Percentiles rank a stretch among this genome's conserved stretches.
phyloP scores from a whole-genome alignment of 176 grass and related monocot species.

The Chloris gayana region DNA sequence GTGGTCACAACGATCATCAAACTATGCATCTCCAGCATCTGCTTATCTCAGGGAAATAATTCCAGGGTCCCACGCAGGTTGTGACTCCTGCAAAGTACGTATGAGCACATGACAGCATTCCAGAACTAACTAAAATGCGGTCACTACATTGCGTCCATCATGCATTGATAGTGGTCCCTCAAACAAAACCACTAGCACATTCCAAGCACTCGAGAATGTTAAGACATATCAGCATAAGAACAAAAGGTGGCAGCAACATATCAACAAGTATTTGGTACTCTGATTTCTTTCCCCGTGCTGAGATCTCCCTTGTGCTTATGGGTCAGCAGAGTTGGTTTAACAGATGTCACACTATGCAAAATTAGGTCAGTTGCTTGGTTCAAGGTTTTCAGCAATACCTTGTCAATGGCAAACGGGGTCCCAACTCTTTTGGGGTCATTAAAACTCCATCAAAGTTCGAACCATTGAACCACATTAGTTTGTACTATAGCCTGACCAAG shows the following conservation, averaged over 20 bases:
- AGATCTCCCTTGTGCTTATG: neutral
- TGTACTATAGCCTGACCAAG: neutral
- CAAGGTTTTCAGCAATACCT: neutral
- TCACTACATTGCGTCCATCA: neutral
- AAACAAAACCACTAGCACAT: neutral
- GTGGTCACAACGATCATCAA: neutral
- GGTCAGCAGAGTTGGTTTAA: neutral
- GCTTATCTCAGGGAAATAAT: slow-evolving; percentile 8
- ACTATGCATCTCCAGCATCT: neutral
- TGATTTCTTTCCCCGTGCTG: neutral
- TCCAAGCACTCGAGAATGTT: slow-evolving; percentile 19
- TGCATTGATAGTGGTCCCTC: slow-evolving; percentile 16
- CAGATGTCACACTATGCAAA: neutral
- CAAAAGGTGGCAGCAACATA: slow-evolving; percentile 9
- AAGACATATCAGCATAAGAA: slow-evolving; percentile 20
- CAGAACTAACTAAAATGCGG: slow-evolving; percentile 34
- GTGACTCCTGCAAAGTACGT: slow-evolving; percentile 24
- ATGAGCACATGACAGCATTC: slow-evolving; percentile 25
- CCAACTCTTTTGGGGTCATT: neutral
- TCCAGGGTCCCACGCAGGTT: neutral
- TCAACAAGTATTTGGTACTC: slow-evolving; percentile 7
- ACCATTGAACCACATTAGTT: neutral
- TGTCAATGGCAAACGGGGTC: neutral
- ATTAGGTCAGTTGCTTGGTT: neutral
- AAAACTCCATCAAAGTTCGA: slow-evolving; percentile 7